Evolutionary conservation across 2,329 filamentous ascomycete species (phyloP).

Genomic region (Botrytis paeoniae): DNA sequence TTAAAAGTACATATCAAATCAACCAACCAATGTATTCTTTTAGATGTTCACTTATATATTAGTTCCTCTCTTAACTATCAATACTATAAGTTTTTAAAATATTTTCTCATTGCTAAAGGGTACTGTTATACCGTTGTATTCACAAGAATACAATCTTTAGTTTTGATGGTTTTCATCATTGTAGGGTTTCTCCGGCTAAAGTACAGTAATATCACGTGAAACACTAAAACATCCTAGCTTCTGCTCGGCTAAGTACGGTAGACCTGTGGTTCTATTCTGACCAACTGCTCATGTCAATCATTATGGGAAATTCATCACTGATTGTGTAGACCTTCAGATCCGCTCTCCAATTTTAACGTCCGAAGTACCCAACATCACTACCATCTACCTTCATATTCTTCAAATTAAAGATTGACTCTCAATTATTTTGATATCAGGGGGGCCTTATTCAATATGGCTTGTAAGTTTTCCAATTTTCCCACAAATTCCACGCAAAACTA

Average conservation of each 20-base stretch:
- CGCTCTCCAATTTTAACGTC: constrained; percentile 24
- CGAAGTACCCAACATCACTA: constrained; percentile 22
- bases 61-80: not conserved
- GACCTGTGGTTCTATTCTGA: not conserved
- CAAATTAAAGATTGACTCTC: constrained; percentile 24
- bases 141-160: not conserved
- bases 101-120: not conserved
- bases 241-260: constrained; percentile 4
- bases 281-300: constrained; percentile 14
- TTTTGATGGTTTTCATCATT: not conserved
- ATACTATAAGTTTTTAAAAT: not conserved
- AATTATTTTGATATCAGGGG: constrained; percentile 27
- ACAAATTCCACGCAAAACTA: constrained; percentile 14
- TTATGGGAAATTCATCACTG: constrained; percentile 5
- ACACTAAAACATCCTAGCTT: not conserved
- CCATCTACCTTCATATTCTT: constrained; percentile 17
- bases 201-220: not conserved
- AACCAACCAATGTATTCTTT: not conserved
- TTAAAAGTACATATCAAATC: not conserved
- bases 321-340: constrained; percentile 15
- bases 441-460: constrained; percentile 40
- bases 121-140: not conserved
- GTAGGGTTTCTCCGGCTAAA: not conserved
- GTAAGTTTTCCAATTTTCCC: constrained; percentile 37
- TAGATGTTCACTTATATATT: too few relatives aligned